These are phyloP conservation scores for Mychonastes homosphaera DNA, from an alignment of 139 green algal species.

Conservation along the genomic window DNA sequence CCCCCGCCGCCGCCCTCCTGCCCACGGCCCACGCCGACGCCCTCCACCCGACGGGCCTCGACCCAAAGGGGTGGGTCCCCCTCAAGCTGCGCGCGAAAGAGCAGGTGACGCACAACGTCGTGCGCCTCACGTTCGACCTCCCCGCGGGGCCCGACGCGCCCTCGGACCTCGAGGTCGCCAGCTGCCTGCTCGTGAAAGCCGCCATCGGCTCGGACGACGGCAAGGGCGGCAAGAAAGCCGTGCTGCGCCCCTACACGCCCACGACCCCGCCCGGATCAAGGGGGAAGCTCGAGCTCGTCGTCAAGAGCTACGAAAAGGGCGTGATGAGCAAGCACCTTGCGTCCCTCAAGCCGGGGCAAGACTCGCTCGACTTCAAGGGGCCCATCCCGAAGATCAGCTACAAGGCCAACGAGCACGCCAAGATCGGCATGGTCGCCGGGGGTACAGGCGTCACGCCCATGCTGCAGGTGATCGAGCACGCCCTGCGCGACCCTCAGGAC, in stretches of 20 bases:
- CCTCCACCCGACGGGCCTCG: slow-evolving; percentile 14
- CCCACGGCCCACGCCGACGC: background rate
- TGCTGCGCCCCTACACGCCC: slow-evolving; percentile 60
- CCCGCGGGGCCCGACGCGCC: background rate
- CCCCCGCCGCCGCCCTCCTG: background rate
- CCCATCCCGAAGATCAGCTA: slow-evolving; percentile 63
- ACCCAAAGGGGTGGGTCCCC: slow-evolving; percentile 28
- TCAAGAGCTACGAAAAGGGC: slow-evolving; percentile 42
- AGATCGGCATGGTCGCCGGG: slow-evolving; percentile 64
- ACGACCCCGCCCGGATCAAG: slow-evolving; percentile 26
- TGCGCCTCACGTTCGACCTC: background rate
- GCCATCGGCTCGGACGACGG: slow-evolving; percentile 41
- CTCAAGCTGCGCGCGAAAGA: slow-evolving; percentile 29
- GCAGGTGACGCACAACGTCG: slow-evolving; percentile 22
- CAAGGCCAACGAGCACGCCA: slow-evolving; percentile 42
- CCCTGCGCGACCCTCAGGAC: slow-evolving; percentile 46
- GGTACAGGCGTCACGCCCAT: slow-evolving; percentile 35
- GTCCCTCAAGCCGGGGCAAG: slow-evolving; percentile 33
- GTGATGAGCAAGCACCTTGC: slow-evolving; percentile 59
- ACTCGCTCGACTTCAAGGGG: slow-evolving; percentile 48
- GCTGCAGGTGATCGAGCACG: slow-evolving; percentile 46
- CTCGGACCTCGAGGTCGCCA: background rate
- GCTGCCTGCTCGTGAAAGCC: slow-evolving; percentile 20
- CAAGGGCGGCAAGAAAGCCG: slow-evolving; percentile 28
- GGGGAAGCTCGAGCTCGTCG: slow-evolving; percentile 23